Evolutionary conservation across 2,329 filamentous ascomycete genomes (phyloP).

Genomic region (Alternaria consortialis): DNA sequence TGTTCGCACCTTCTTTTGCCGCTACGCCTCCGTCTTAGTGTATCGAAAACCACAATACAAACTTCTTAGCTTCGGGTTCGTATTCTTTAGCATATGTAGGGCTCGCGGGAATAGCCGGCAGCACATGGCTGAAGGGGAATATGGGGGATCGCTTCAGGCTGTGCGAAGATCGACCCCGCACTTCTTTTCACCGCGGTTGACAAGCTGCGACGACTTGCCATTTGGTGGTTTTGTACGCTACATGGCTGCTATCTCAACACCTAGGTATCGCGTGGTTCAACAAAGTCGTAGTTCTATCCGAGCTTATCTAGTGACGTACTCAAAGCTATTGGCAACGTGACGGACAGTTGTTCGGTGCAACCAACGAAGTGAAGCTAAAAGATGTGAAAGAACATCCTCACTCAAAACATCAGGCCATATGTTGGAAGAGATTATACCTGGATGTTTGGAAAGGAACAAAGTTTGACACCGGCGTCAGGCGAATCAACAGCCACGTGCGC

Average conservation of each 20-base stretch:
- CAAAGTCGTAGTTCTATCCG: background rate
- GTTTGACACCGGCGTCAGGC: background rate
- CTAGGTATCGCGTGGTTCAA: background rate
- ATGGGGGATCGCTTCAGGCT: background rate
- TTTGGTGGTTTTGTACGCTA: background rate
- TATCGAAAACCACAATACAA: slow-evolving; percentile 6
- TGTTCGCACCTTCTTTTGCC: slow-evolving; percentile 1
- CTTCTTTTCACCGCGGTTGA: background rate
- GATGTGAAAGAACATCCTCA: background rate
- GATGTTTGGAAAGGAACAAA: background rate
- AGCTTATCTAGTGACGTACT: background rate
- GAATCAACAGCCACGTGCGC: background rate
- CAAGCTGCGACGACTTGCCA: background rate
- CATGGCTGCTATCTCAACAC: background rate
- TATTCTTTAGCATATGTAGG: background rate
- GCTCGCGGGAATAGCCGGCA: background rate
- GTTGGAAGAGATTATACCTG: background rate
- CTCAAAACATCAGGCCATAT: background rate
- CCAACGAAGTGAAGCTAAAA: background rate
- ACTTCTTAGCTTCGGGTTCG: background rate
- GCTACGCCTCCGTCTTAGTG: background rate
- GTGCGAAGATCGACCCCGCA: background rate
- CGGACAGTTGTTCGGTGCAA: background rate
- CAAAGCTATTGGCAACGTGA: background rate
- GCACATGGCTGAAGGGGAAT: background rate